Conservation (phyloP, 352 stramenopile species). For the Pythium utonaiense region DNA sequence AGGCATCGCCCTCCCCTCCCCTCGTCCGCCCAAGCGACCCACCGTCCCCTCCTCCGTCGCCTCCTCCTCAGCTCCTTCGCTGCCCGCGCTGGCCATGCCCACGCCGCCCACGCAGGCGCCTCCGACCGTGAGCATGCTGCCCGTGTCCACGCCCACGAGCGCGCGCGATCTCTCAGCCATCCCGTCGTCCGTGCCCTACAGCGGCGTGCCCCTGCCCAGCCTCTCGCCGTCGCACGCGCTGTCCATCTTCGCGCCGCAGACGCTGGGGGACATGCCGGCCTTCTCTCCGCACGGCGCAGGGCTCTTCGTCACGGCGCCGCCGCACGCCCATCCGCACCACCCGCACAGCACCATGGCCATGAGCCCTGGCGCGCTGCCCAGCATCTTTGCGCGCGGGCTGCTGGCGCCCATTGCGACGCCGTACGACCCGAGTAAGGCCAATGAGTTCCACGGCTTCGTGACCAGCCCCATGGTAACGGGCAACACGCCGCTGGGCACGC, state of each 20-base stretch:
- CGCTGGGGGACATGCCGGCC: conserved; percentile 11
- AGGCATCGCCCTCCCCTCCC: conserved; percentile 6
- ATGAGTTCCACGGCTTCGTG: conserved; percentile 20
- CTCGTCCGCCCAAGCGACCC: conserved; percentile 5
- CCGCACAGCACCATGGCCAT: conserved; percentile 19
- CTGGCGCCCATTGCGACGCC: conserved; percentile 27
- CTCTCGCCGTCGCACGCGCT: conserved; percentile 24
- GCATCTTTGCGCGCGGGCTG: conserved; percentile 24
- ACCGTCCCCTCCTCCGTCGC: background rate
- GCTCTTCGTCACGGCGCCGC: conserved; percentile 22
- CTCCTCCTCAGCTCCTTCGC: background rate
- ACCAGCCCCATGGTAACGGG: conserved; percentile 25
- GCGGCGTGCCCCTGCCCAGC: conserved; percentile 9
- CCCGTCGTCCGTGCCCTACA: conserved; percentile 20
- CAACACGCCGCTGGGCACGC: conserved; percentile 21
- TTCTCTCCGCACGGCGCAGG: conserved; percentile 2
- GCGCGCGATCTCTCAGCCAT: conserved; percentile 18
- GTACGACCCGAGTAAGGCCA: conserved; percentile 20
- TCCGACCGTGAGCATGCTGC: background rate
- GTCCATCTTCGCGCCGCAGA: conserved; percentile 29
- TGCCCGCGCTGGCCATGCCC: background rate
- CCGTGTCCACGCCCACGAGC: background rate
- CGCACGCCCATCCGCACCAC: background rate
- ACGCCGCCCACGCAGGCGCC: background rate
- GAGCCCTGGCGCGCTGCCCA: conserved; percentile 19